A percentile compares a stretch with the other conserved stretches of the same genome.
These are phyloP conservation scores for Trematosphaeria pertusa DNA, from an alignment of 2,329 filamentous ascomycete genomes.

Conservation along the genomic window DNA sequence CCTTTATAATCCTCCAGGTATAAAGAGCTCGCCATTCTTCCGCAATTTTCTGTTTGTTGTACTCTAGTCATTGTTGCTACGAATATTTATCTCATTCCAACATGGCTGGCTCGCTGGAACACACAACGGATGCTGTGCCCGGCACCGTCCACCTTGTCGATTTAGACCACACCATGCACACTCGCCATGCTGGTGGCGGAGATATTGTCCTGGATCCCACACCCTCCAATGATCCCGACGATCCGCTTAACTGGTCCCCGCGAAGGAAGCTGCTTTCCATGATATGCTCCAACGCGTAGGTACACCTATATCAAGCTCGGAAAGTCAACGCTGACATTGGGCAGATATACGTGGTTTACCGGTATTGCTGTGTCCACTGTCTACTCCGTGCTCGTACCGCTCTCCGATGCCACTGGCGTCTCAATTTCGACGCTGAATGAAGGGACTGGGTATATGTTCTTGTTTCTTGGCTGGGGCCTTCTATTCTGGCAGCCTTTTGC, in stretches of 20 bases:
- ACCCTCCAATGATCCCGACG: background rate
- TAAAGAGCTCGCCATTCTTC: too few relatives aligned
- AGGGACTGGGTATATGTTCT: conserved; percentile 4
- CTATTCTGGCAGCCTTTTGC: conserved; percentile 9
- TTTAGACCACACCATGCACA: background rate
- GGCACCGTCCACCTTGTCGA: conserved; percentile 6
- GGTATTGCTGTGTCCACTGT: too few relatives aligned
- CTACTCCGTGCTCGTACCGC: background rate
- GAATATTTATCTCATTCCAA: too few relatives aligned
- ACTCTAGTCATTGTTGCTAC: too few relatives aligned
- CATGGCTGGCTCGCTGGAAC: too few relatives aligned
- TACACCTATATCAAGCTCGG: too few relatives aligned
- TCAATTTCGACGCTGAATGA: background rate
- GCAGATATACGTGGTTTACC: too few relatives aligned
- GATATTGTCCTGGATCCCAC: conserved; percentile 6
- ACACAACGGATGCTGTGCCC: too few relatives aligned
- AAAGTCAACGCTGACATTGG: too few relatives aligned
- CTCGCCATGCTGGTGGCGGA: conserved; percentile 1
- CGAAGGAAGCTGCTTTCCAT: background rate
- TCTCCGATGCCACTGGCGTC: conserved; percentile 1
- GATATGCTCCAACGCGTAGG: conserved; percentile 3
- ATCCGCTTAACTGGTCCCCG: conserved; percentile 6
- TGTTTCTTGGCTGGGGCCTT: conserved; percentile 6
- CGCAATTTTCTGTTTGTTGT: too few relatives aligned
- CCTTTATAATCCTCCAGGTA: too few relatives aligned